phyloP scores from a whole-genome alignment of 441 rosid species.

The Euphorbia celastroides region DNA sequence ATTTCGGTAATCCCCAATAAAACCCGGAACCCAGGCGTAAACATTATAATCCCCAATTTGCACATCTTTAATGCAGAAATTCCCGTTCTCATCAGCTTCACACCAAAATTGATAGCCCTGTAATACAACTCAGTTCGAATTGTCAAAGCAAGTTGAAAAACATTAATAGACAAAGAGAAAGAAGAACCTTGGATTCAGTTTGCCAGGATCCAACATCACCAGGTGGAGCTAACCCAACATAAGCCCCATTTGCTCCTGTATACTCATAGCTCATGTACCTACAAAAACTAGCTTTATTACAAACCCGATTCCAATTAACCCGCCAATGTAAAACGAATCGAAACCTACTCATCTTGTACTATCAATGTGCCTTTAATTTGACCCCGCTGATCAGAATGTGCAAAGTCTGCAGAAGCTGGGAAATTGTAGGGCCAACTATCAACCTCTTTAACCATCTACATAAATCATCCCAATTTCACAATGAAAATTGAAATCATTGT shows the following conservation, averaged over 20 bases:
- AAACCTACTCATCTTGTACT: slow-evolving; percentile 52
- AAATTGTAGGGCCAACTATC: slow-evolving; percentile 75
- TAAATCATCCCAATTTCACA: background rate
- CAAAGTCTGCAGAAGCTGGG: slow-evolving; percentile 58
- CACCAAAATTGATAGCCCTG: slow-evolving; percentile 67
- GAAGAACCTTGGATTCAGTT: slow-evolving; percentile 27
- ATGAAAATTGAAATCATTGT: background rate
- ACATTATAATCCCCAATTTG: slow-evolving; percentile 35
- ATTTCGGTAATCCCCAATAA: slow-evolving; percentile 47
- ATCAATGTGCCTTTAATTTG: slow-evolving; percentile 52
- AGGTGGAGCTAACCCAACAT: slow-evolving; percentile 37
- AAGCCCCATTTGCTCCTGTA: slow-evolving; percentile 23
- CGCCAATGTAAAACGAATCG: no score
- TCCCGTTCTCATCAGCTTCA: slow-evolving; percentile 40
- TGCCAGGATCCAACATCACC: slow-evolving; percentile 45
- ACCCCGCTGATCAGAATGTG: slow-evolving; percentile 47
- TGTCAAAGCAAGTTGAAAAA: no score
- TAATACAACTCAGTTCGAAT: no score
- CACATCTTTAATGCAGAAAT: slow-evolving; percentile 34
- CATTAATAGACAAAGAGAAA: no score
- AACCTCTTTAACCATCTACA: slow-evolving; percentile 43
- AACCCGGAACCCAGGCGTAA: slow-evolving; percentile 58
- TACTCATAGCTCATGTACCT: slow-evolving; percentile 18
- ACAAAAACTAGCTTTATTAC: background rate
- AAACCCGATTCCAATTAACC: no score